Evolutionary conservation across 1,139 yeast species (phyloP), one percentile per base, ranked within the genome.

Genomic region (Kodamaea suecica): DNA sequence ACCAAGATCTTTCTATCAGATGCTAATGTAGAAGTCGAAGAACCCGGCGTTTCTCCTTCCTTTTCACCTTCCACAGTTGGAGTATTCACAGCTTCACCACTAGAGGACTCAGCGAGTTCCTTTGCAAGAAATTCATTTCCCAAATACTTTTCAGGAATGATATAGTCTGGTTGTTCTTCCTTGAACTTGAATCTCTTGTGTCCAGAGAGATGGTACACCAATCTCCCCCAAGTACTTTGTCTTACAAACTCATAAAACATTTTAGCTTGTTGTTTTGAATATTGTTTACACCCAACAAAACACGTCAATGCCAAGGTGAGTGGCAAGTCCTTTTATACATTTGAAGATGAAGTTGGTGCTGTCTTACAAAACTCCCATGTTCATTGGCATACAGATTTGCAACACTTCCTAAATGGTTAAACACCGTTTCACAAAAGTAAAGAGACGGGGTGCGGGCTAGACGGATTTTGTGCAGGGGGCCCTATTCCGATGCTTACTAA

Each of bases 201-300:
- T 1, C 53, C 50, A 3, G 71, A 61, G 4, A 61, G 37, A 37
- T 56, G 62, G 42, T 67, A 65, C 5, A 52, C 45, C 4, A 52
- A 19, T 31, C 69, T 50, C 14, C 73, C 73, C 38, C 50, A 54
- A 38, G 60, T 61, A 41, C 64, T 59, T 33, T 59, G 63, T 49
- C 64, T 54, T 7, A 63, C 17, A 41, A 61, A 61, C 12, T 36
- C 36, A 9, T 29, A 17, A 8, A 36, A 12, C 36, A 30, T 36
- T n/a, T 4, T n/a, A n/a, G n/a, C n/a, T n/a, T n/a, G n/a, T n/a
- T n/a, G n/a, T n/a, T n/a, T n/a, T n/a, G n/a, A n/a, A n/a, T n/a
- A n/a, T n/a, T n/a, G n/a, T n/a, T n/a, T n/a, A n/a, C n/a, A n/a
- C n/a, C n/a, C n/a, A n/a, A n/a, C n/a, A n/a, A n/a, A n/a, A n/a